phyloP scores from a whole-genome alignment of 2,329 filamentous ascomycete species.

The Aplosporella prunicola region DNA sequence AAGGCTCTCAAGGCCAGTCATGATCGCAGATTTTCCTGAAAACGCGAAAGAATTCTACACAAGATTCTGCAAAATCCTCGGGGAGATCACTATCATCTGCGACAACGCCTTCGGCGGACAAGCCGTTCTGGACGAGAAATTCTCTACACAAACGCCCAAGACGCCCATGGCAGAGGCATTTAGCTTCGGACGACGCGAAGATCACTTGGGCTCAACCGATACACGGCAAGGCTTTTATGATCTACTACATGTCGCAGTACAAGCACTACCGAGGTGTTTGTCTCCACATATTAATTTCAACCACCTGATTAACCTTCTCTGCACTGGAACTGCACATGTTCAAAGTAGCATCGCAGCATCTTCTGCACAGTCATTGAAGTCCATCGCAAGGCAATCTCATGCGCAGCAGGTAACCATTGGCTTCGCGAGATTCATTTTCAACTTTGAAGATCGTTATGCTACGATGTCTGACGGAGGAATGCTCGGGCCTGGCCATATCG shows the following conservation, averaged over 20 bases:
- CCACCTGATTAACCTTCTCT: slow-evolving; percentile 84
- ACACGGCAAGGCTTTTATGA: slow-evolving; percentile 94
- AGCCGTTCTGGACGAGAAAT: slow-evolving; percentile 90
- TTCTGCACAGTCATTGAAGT: slow-evolving; percentile 86
- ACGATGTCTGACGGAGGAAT: slow-evolving; percentile 98
- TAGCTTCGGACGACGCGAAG: slow-evolving; percentile 77
- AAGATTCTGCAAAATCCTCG: slow-evolving; percentile 88
- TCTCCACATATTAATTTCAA: slow-evolving; percentile 88
- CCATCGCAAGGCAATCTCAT: slow-evolving; percentile 85
- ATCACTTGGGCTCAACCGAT: slow-evolving; percentile 61
- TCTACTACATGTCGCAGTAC: slow-evolving; percentile 86
- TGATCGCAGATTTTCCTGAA: slow-evolving; percentile 57
- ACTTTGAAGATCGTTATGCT: slow-evolving; percentile 92
- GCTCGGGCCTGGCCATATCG: slow-evolving; percentile 87
- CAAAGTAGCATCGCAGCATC: slow-evolving; percentile 86
- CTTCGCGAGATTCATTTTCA: slow-evolving; percentile 96
- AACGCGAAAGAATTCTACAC: slow-evolving; percentile 76
- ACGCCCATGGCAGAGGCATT: slow-evolving; percentile 94
- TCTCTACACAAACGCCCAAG: slow-evolving; percentile 76
- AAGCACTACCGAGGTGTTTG: slow-evolving; percentile 87
- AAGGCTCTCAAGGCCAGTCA: slow-evolving; percentile 54
- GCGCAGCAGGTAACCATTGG: slow-evolving; percentile 94
- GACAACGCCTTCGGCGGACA: slow-evolving; percentile 97
- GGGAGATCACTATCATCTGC: slow-evolving; percentile 91
- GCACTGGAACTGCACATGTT: slow-evolving; percentile 92